A percentile compares a stretch with the other conserved stretches of the same genome.
Evolutionary conservation across 768 basidiomycete species (phyloP).

Genomic region (Mycena polygramma): DNA sequence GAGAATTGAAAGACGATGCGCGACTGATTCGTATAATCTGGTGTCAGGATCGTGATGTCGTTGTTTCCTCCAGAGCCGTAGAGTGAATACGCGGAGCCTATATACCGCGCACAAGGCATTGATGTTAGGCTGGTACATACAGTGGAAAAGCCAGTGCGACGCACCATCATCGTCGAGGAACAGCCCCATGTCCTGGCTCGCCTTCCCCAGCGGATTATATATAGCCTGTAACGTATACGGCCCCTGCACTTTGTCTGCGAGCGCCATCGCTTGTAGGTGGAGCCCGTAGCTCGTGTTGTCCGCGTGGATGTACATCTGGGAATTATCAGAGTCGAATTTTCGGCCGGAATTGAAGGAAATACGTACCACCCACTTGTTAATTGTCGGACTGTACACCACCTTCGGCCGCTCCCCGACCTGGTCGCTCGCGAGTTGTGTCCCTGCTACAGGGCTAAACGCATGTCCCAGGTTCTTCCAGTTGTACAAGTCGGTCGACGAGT

Average conservation of each 20-base stretch:
- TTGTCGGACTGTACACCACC: constrained; percentile 30
- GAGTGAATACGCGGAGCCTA: constrained; percentile 28
- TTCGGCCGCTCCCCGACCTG: constrained; percentile 31
- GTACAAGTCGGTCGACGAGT: constrained; percentile 31
- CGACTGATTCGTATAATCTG: constrained; percentile 28
- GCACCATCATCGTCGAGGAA: constrained; percentile 30
- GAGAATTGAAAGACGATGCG: constrained; percentile 29
- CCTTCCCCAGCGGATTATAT: constrained; percentile 26
- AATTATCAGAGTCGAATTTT: no score
- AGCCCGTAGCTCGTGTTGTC: constrained; percentile 32
- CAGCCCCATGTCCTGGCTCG: constrained; percentile 32
- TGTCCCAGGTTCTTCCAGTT: constrained; percentile 33
- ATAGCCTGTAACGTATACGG: constrained; percentile 30
- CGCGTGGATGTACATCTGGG: constrained; percentile 32
- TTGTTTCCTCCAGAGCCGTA: constrained; percentile 31
- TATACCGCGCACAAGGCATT: constrained; percentile 9
- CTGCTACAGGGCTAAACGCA: constrained; percentile 26
- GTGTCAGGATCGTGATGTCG: constrained; percentile 30
- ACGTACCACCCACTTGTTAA: constrained; percentile 30
- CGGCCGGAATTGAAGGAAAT: no score
- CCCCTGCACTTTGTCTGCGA: constrained; percentile 26
- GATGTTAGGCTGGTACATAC: constrained; percentile 14
- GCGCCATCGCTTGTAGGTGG: constrained; percentile 29
- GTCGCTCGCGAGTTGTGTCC: constrained; percentile 30
- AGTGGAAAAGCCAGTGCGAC: constrained; percentile 7